Evolutionary conservation across 345 rosid species (phyloP).

Genomic region (Brassica incana): DNA sequence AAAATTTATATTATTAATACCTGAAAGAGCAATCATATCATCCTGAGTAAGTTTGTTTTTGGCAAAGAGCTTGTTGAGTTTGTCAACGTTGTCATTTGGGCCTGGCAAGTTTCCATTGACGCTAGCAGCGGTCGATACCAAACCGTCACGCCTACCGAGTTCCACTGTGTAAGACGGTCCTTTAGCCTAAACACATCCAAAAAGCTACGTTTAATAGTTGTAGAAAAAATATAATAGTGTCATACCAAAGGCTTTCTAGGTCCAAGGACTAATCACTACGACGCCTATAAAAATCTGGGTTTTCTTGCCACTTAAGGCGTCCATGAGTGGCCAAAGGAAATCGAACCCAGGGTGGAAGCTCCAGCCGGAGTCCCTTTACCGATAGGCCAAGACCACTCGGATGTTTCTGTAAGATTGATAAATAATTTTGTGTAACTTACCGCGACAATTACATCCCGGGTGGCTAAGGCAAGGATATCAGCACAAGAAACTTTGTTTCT

Average conservation of each 20-base stretch:
- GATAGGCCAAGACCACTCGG: too few species aligned
- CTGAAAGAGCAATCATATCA: constrained; percentile 91
- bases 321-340: too few species aligned
- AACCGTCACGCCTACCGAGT: constrained; percentile 78
- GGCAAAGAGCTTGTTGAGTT: constrained; percentile 59
- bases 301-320: too few species aligned
- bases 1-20: constrained; percentile 33
- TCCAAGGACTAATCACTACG: too few species aligned
- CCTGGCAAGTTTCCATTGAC: constrained; percentile 70
- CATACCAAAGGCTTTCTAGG: too few species aligned
- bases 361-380: too few species aligned
- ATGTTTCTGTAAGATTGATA: neutral
- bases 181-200: constrained; percentile 46
- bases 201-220: neutral
- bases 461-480: constrained; percentile 80
- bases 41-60: constrained; percentile 57
- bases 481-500: constrained; percentile 77
- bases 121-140: constrained; percentile 55
- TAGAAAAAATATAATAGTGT: neutral
- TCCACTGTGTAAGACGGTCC: constrained; percentile 70
- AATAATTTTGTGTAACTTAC: constrained; percentile 30
- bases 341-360: too few species aligned
- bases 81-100: constrained; percentile 51
- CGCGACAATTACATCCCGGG: constrained; percentile 68
- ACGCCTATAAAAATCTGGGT: too few species aligned